phyloP scores from a whole-genome alignment of 2,329 filamentous ascomycete genomes.

The Apiospora koreana region DNA sequence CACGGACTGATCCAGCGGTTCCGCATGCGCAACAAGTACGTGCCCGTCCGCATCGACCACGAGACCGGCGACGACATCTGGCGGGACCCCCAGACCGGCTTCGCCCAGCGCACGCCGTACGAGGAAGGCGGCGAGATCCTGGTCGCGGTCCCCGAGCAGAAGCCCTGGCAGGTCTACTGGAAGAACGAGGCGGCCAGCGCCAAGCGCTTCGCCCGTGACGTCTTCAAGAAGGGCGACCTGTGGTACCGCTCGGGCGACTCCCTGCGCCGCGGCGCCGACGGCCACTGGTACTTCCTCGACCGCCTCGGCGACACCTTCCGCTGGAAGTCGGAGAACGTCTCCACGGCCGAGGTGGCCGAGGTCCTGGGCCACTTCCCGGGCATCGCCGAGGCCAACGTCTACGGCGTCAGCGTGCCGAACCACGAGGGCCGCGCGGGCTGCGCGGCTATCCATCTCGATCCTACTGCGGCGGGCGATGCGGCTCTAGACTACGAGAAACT shows the following conservation, averaged over 20 bases:
- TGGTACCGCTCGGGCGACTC: conserved; percentile 68
- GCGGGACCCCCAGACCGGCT: conserved; percentile 65
- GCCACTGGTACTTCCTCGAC: conserved; percentile 67
- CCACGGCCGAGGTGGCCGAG: conserved; percentile 39
- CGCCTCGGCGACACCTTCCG: conserved; percentile 68
- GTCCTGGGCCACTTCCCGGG: conserved; percentile 34
- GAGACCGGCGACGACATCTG: conserved; percentile 63
- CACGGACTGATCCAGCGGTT: conserved; percentile 61
- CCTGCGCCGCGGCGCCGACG: conserved; percentile 56
- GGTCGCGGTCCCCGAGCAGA: conserved; percentile 53
- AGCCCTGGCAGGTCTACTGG: conserved; percentile 68
- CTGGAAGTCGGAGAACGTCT: conserved; percentile 51
- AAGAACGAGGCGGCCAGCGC: conserved; percentile 58
- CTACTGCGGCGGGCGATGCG: conserved; percentile 18
- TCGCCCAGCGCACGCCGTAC: conserved; percentile 60
- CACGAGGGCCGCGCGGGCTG: conserved; percentile 38
- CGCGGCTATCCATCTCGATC: conserved; percentile 36
- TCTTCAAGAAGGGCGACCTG: conserved; percentile 63
- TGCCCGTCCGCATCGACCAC: conserved; percentile 67
- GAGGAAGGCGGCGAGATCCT: conserved; percentile 73
- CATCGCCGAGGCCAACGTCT: conserved; percentile 38
- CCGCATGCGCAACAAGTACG: conserved; percentile 51
- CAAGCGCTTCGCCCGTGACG: conserved; percentile 62
- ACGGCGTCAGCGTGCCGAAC: conserved; percentile 36
- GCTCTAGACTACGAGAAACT: conserved; percentile 33